Evolutionary conservation across 148 eudicot genomes (phyloP).

Genomic region (Limonium bicolor): DNA sequence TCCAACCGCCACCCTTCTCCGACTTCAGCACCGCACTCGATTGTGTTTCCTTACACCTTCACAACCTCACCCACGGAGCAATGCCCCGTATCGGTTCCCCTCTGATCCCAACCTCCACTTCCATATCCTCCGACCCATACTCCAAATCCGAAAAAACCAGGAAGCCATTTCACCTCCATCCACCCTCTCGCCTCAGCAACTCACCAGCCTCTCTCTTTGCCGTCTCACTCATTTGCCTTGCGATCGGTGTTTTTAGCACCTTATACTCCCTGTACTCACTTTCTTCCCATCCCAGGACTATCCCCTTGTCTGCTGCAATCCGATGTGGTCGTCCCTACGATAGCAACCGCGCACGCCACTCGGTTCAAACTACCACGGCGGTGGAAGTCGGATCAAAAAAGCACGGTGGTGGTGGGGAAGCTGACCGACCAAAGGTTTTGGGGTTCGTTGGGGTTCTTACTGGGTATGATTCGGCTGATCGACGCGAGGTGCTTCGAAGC

Average conservation of each 20-base stretch:
- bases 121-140: conserved; percentile 19
- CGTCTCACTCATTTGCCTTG: conserved; percentile 24
- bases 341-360: conserved; percentile 30
- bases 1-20: no score
- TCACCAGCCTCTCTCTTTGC: conserved; percentile 13
- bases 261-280: conserved; percentile 35
- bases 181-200: conserved; percentile 7
- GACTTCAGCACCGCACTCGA: no score
- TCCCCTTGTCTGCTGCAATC: conserved; percentile 27
- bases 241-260: conserved; percentile 33
- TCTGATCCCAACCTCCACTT: conserved; percentile 7
- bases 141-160: conserved; percentile 41
- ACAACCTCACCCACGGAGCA: conserved; percentile 2
- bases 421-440: conserved; percentile 34
- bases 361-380: no score
- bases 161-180: conserved; percentile 17
- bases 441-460: conserved; percentile 65
- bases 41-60: no score
- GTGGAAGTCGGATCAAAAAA: conserved; percentile 4
- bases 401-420: conserved; percentile 3
- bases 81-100: conserved; percentile 11
- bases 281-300: conserved; percentile 19
- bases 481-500: conserved; percentile 30
- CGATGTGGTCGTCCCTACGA: conserved; percentile 38
- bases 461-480: conserved; percentile 22